phyloP scores from a whole-genome alignment of 2,329 filamentous ascomycete species.

The Thermochaetoides dissita region DNA sequence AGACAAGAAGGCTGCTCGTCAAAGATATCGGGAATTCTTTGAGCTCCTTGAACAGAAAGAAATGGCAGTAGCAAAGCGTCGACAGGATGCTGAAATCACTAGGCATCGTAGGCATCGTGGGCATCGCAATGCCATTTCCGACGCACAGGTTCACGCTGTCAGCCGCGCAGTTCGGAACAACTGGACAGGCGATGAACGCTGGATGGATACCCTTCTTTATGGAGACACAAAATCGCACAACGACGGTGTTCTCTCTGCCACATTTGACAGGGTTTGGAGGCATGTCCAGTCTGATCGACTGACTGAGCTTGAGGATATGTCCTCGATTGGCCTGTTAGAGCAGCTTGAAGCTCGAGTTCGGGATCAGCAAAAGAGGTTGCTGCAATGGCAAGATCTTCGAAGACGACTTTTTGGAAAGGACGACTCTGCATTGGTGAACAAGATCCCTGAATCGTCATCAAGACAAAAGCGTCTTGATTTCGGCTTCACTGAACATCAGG shows the following conservation, averaged over 20 bases:
- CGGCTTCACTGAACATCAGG: slow-evolving; percentile 38
- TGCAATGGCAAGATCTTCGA: slow-evolving; percentile 60
- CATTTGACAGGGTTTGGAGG: slow-evolving; percentile 60
- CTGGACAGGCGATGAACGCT: slow-evolving; percentile 65
- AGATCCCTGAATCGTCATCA: slow-evolving; percentile 12
- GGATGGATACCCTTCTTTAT: slow-evolving; percentile 56
- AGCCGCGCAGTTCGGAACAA: slow-evolving; percentile 52
- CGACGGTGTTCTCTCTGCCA: slow-evolving; percentile 49
- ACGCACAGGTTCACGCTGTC: slow-evolving; percentile 33
- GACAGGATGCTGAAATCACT: slow-evolving; percentile 28
- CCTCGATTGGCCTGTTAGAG: slow-evolving; percentile 41
- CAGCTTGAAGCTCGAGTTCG: slow-evolving; percentile 57
- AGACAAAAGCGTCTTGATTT: slow-evolving; percentile 35
- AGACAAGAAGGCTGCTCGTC: slow-evolving; percentile 44
- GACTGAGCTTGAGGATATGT: slow-evolving; percentile 38
- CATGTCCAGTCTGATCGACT: slow-evolving; percentile 47
- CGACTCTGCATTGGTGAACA: slow-evolving; percentile 12
- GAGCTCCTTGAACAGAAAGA: slow-evolving; percentile 51
- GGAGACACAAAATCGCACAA: slow-evolving; percentile 44
- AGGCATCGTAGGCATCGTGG: slow-evolving; percentile 14
- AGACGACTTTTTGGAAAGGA: slow-evolving; percentile 29
- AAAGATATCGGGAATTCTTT: slow-evolving; percentile 49
- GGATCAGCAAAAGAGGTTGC: slow-evolving; percentile 52
- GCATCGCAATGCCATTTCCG: slow-evolving; percentile 22
- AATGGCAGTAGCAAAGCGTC: slow-evolving; percentile 38